A percentile compares a stretch with the other conserved stretches of the same genome.
phyloP scores from a whole-genome alignment of 2,329 filamentous ascomycete species.

The Neonectria coccinea region DNA sequence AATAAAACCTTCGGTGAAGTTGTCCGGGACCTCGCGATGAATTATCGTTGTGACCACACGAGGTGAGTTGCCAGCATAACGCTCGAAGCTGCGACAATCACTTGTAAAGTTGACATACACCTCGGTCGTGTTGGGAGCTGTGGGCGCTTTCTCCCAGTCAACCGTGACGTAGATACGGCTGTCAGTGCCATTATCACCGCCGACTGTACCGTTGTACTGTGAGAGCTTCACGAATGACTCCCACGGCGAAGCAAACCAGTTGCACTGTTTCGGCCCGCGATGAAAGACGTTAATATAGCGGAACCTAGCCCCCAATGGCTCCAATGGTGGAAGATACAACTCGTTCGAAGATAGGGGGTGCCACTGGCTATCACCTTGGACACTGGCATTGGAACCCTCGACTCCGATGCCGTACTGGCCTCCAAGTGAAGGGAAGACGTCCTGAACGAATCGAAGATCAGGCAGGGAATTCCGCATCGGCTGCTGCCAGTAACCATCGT shows the following conservation, averaged over 20 bases:
- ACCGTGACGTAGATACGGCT: conserved; percentile 47
- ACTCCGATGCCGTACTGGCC: conserved; percentile 51
- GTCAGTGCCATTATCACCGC: conserved; percentile 47
- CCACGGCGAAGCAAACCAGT: conserved; percentile 46
- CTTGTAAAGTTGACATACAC: conserved; percentile 66
- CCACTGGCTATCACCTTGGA: conserved; percentile 59
- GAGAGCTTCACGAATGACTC: conserved; percentile 52
- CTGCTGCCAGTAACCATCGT: conserved; percentile 72
- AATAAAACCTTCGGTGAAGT: conserved; percentile 69
- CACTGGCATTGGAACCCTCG: conserved; percentile 50
- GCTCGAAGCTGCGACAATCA: conserved; percentile 57
- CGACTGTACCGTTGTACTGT: conserved; percentile 44
- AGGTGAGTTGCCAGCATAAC: conserved; percentile 54
- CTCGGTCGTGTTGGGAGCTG: conserved; percentile 54
- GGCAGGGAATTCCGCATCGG: conserved; percentile 78
- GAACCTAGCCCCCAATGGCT: conserved; percentile 47
- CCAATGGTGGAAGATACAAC: conserved; percentile 49
- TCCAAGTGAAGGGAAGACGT: conserved; percentile 66
- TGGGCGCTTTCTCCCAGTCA: conserved; percentile 54
- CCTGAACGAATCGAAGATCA: conserved; percentile 55
- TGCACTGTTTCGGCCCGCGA: conserved; percentile 47
- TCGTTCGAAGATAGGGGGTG: conserved; percentile 60
- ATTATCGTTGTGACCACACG: conserved; percentile 67
- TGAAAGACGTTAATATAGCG: conserved; percentile 53
- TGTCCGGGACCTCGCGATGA: conserved; percentile 59